A percentile compares a stretch with the other conserved stretches of the same genome.
phyloP scores from a whole-genome alignment of 2,329 filamentous ascomycete genomes.

The Phialemoniopsis sp. region DNA sequence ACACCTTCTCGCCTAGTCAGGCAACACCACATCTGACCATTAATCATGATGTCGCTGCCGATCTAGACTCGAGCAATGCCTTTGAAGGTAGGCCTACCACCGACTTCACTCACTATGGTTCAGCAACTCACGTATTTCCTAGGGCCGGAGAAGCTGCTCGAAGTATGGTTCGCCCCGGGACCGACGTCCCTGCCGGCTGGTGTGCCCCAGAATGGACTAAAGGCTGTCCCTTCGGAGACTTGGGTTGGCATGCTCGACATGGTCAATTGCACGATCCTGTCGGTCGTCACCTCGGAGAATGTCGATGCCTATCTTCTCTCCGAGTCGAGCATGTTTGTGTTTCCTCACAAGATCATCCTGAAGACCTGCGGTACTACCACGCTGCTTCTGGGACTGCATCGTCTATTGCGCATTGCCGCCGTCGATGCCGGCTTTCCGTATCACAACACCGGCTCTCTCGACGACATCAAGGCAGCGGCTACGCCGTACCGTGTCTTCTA shows the following conservation, averaged over 20 bases:
- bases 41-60: constrained; percentile 89
- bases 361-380: constrained; percentile 99
- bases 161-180: constrained; percentile 94
- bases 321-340: constrained; percentile 99
- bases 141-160: constrained; percentile 95
- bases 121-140: constrained; percentile 5
- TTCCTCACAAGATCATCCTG: constrained; percentile 97
- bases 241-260: constrained; percentile 98
- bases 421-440: constrained; percentile 85
- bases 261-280: constrained; percentile 97
- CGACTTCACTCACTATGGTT: neutral
- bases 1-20: constrained; percentile 77
- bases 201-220: constrained; percentile 73
- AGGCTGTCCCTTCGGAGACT: constrained; percentile 74
- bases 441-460: constrained; percentile 60
- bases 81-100: constrained; percentile 70
- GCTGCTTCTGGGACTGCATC: constrained; percentile 80
- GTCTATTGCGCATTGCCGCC: constrained; percentile 88
- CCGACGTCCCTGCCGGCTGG: constrained; percentile 67
- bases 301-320: constrained; percentile 96
- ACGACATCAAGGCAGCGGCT: constrained; percentile 70
- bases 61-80: constrained; percentile 91
- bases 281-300: constrained; percentile 86
- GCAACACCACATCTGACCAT: constrained; percentile 90
- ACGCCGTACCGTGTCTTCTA: constrained; percentile 96